These are phyloP conservation scores for Aspergillus chevalieri DNA, from an alignment of 2,329 filamentous ascomycete species.

Conservation along the genomic window DNA sequence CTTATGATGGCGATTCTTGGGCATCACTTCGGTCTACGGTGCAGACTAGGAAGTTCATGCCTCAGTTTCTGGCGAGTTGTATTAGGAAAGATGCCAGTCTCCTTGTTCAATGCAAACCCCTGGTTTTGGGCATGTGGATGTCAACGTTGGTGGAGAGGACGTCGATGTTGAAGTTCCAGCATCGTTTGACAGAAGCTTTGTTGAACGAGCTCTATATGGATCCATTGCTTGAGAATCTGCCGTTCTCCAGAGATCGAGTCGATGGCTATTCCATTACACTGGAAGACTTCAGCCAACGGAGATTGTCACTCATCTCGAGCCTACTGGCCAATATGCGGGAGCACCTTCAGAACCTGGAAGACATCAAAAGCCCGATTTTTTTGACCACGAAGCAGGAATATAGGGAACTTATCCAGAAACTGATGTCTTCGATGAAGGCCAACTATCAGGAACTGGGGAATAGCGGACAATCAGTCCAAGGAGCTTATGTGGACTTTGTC, in stretches of 20 bases:
- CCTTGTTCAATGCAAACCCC: constrained; percentile 40
- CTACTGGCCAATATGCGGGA: constrained; percentile 56
- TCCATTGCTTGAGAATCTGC: constrained; percentile 51
- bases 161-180: constrained; percentile 56
- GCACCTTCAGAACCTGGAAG: constrained; percentile 36
- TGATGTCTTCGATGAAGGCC: constrained; percentile 57
- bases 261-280: constrained; percentile 44
- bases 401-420: constrained; percentile 45
- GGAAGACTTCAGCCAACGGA: constrained; percentile 49
- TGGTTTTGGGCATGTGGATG: constrained; percentile 51
- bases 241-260: constrained; percentile 43
- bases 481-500: constrained; percentile 57
- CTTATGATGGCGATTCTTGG: constrained; percentile 49
- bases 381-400: constrained; percentile 41
- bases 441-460: constrained; percentile 53
- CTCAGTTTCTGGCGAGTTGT: constrained; percentile 41
- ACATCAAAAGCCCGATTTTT: constrained; percentile 25
- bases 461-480: constrained; percentile 30
- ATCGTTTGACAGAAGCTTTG: constrained; percentile 50
- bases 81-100: constrained; percentile 37
- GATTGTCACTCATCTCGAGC: constrained; percentile 51
- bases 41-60: constrained; percentile 43
- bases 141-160: constrained; percentile 54
- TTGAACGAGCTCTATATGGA: constrained; percentile 43
- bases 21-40: constrained; percentile 39